These are phyloP conservation scores for Crassisporium funariophilum DNA, from an alignment of 768 basidiomycete species.

Conservation along the genomic window DNA sequence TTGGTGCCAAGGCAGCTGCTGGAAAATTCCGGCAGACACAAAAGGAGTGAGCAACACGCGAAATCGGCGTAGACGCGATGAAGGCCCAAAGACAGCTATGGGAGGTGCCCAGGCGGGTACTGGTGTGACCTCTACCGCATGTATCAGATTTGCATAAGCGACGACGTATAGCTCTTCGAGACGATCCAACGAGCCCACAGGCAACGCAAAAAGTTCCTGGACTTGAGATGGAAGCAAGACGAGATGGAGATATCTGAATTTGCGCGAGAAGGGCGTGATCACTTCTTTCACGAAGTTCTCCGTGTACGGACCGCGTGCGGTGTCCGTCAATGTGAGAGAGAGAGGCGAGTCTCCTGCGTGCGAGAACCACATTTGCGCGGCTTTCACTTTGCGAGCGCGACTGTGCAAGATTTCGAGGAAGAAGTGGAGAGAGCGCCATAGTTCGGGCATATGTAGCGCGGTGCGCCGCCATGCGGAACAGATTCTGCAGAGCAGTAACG, in stretches of 20 bases:
- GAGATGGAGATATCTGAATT: conserved; percentile 12
- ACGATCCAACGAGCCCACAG: conserved; percentile 10
- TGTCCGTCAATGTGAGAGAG: conserved; percentile 13
- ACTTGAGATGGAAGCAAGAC: conserved; percentile 12
- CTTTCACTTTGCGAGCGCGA: conserved; percentile 11
- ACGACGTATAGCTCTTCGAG: conserved; percentile 9
- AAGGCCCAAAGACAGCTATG: conserved; percentile 16
- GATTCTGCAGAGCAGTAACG: conserved; percentile 20
- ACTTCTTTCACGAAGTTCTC: conserved; percentile 13
- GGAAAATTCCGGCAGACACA: conserved; percentile 11
- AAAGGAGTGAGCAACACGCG: conserved; percentile 17
- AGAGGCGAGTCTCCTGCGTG: conserved; percentile 9
- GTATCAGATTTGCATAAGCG: neutral
- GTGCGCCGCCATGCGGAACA: conserved; percentile 20
- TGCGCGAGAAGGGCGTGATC: conserved; percentile 9
- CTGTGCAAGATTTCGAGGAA: conserved; percentile 2
- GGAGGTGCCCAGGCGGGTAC: conserved; percentile 11
- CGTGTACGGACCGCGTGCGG: neutral
- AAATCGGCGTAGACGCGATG: conserved; percentile 11
- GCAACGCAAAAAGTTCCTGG: conserved; percentile 11
- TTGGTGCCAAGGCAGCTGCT: conserved; percentile 19
- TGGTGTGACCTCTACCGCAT: neutral
- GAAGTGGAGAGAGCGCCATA: conserved; percentile 20
- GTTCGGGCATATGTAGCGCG: conserved; percentile 18
- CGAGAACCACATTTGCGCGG: conserved; percentile 12